Percentiles rank a stretch among this genome's conserved stretches.
Evolutionary conservation across 2,329 filamentous ascomycete genomes (phyloP).

Genomic region (Alternaria viburni): DNA sequence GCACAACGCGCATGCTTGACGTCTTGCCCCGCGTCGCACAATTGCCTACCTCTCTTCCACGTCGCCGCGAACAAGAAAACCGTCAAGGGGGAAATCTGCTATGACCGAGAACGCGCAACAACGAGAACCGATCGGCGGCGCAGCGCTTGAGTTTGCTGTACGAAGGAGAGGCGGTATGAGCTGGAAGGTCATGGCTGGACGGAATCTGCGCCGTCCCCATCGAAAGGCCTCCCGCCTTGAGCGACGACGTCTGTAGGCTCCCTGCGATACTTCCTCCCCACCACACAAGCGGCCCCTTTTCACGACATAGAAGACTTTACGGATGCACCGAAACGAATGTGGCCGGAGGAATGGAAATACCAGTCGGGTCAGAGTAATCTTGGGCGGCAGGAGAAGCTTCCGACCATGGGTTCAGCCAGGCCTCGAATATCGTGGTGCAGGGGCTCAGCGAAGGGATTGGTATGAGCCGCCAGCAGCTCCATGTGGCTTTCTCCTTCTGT

Average conservation of each 20-base stretch:
- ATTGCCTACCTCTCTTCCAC: neutral
- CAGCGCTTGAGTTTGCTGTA: neutral
- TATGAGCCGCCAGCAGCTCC: neutral
- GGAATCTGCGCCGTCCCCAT: neutral
- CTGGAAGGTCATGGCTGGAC: neutral
- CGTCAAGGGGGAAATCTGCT: neutral
- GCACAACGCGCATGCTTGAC: neutral
- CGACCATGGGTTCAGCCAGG: neutral
- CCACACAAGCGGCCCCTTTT: neutral
- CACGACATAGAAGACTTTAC: neutral
- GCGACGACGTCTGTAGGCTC: neutral
- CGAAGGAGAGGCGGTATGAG: neutral
- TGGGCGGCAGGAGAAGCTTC: neutral
- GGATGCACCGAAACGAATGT: neutral
- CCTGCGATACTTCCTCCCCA: neutral
- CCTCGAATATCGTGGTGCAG: neutral
- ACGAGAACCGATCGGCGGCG: neutral
- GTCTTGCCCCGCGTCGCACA: neutral
- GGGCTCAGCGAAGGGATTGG: neutral
- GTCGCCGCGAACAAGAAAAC: neutral
- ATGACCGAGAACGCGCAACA: neutral
- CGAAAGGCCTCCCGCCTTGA: neutral
- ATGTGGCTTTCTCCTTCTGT: neutral
- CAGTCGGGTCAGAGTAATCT: neutral
- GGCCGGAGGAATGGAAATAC: neutral